Evolutionary conservation across 2,329 filamentous ascomycete genomes (phyloP).

Genomic region (Colletotrichum cereale): DNA sequence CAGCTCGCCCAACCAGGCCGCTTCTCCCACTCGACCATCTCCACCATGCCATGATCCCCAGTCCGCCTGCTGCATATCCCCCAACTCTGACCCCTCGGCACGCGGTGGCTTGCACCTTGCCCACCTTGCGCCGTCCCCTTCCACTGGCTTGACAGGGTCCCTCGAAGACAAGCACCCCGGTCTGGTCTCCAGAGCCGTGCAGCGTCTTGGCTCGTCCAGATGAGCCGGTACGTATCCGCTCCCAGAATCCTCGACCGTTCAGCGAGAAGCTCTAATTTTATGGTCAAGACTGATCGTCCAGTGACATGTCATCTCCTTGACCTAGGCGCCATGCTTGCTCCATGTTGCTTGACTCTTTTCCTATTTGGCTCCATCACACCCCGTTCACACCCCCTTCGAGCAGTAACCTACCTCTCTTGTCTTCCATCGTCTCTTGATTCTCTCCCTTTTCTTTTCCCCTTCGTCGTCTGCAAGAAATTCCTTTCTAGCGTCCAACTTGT

Average conservation of each 20-base stretch:
- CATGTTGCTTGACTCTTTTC: slow-evolving; percentile 49
- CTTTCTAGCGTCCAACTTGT: slow-evolving; percentile 3
- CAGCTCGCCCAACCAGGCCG: slow-evolving; percentile 35
- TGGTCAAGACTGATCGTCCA: slow-evolving; percentile 54
- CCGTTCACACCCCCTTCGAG: slow-evolving; percentile 43
- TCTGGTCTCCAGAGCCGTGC: slow-evolving; percentile 36
- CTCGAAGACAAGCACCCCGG: slow-evolving; percentile 38
- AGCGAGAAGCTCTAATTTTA: slow-evolving; percentile 57
- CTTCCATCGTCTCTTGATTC: slow-evolving; percentile 42
- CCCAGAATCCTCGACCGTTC: slow-evolving; percentile 37
- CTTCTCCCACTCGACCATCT: slow-evolving; percentile 20
- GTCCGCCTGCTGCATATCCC: slow-evolving; percentile 33
- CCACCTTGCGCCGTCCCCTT: slow-evolving; percentile 24
- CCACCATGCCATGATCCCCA: slow-evolving; percentile 29
- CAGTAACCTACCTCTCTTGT: slow-evolving; percentile 38
- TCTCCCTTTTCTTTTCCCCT: slow-evolving; percentile 40
- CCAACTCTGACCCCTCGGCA: slow-evolving; percentile 41
- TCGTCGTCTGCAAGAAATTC: slow-evolving; percentile 31
- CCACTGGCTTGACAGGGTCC: slow-evolving; percentile 35
- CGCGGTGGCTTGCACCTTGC: slow-evolving; percentile 40
- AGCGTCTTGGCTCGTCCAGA: slow-evolving; percentile 41
- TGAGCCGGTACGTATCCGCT: slow-evolving; percentile 42
- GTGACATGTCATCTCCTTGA: slow-evolving; percentile 55
- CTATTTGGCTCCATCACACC: slow-evolving; percentile 54
- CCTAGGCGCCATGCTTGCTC: slow-evolving; percentile 60